These are phyloP conservation scores for Vachellia pachyceras DNA, from an alignment of 306 rosid species.

Conservation along the genomic window DNA sequence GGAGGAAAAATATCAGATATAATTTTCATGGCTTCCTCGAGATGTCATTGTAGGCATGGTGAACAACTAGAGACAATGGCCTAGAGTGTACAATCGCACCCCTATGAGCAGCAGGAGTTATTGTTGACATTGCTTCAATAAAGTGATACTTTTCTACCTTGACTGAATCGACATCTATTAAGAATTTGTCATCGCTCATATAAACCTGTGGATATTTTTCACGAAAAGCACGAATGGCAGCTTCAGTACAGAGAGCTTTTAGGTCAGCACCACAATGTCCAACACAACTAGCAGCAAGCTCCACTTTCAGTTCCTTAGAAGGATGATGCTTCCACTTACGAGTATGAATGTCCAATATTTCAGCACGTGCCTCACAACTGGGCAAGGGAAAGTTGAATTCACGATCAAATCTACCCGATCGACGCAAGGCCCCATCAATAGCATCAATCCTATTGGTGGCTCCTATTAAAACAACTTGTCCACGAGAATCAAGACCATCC, in stretches of 20 bases:
- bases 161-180: slow-evolving; percentile 93
- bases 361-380: slow-evolving; percentile 94
- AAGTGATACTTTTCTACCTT: slow-evolving; percentile 87
- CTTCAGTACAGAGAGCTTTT: slow-evolving; percentile 98
- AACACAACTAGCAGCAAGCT: slow-evolving; percentile 97
- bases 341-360: slow-evolving; percentile 90
- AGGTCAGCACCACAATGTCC: slow-evolving; percentile 99
- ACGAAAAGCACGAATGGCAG: slow-evolving; percentile 97
- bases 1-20: slow-evolving; percentile 81
- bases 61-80: slow-evolving; percentile 90
- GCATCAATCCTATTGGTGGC: slow-evolving; percentile 99
- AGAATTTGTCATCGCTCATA: slow-evolving; percentile 92
- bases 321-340: slow-evolving; percentile 99
- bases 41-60: slow-evolving; percentile 85
- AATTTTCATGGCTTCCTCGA: slow-evolving; percentile 65
- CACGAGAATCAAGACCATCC: slow-evolving; percentile 99
- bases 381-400: slow-evolving; percentile 95
- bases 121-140: slow-evolving; percentile 94
- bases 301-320: slow-evolving; percentile 67
- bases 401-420: slow-evolving; percentile 98
- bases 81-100: slow-evolving; percentile 94
- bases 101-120: slow-evolving; percentile 98
- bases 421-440: slow-evolving; percentile 97
- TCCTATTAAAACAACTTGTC: slow-evolving; percentile 98
- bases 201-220: slow-evolving; percentile 96